A percentile compares a stretch with the other conserved stretches of the same genome.
Conservation (phyloP, 148 eudicot species). For the Vaccinium darrowii region DNA sequence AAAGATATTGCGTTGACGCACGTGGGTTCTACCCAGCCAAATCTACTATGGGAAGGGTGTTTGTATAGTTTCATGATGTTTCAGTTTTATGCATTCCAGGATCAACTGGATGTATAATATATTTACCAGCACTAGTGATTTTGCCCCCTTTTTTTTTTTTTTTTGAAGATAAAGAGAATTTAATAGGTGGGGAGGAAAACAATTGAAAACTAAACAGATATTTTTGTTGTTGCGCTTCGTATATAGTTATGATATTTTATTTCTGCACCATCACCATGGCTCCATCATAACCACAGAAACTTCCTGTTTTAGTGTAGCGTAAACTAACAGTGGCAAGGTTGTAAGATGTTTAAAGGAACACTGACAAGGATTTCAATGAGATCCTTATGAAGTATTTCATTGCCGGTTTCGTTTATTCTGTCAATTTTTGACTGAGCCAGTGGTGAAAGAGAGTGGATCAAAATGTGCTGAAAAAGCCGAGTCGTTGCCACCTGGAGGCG, state of each 20-base stretch:
- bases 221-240: no score
- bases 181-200: not conserved
- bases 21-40: not conserved
- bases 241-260: not conserved
- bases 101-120: not conserved
- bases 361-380: not conserved
- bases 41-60: not conserved
- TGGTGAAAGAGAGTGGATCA: not conserved
- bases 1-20: not conserved
- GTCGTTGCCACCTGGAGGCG: not conserved
- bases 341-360: not conserved
- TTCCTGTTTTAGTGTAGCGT: not conserved
- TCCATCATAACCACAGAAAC: not conserved
- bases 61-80: not conserved
- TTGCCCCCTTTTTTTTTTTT: not conserved
- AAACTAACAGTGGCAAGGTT: not conserved
- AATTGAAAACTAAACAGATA: not conserved
- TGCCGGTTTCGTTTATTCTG: no score
- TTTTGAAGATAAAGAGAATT: not conserved
- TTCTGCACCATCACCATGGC: not conserved
- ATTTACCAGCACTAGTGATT: not conserved
- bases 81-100: not conserved
- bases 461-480: not conserved
- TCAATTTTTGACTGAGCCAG: not conserved
- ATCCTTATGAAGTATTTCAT: not conserved